Conservation (phyloP, 164 flowering plant species). For the Nelumbo lutea region DNA sequence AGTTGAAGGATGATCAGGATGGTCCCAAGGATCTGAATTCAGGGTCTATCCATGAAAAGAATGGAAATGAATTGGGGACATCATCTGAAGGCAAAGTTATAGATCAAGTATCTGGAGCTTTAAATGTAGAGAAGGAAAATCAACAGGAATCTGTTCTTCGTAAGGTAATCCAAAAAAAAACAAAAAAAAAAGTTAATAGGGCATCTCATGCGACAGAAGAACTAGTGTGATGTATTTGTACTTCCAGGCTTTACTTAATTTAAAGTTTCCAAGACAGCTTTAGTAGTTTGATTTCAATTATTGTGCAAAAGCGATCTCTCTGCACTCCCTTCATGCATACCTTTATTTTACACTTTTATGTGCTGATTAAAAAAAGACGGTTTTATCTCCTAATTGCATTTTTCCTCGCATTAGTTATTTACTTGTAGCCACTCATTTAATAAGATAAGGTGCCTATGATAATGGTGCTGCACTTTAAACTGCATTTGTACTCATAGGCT, state of each 20-base stretch:
- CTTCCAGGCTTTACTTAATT: neutral
- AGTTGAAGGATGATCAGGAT: conserved; percentile 44
- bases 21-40: conserved; percentile 20
- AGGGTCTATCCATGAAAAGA: conserved; percentile 19
- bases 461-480: no score
- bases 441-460: no score
- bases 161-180: conserved; percentile 40
- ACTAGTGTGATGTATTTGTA: neutral
- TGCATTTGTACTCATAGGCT: no score
- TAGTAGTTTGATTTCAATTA: no score
- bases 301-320: neutral
- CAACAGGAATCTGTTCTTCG: conserved; percentile 30
- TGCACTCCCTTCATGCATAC: neutral
- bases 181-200: neutral
- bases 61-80: conserved; percentile 14
- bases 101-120: conserved; percentile 28
- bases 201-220: neutral
- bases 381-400: no score
- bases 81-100: conserved; percentile 20
- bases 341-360: neutral
- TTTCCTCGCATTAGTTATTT: no score
- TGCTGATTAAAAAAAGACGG: no score
- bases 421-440: no score
- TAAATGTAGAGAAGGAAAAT: conserved; percentile 22
- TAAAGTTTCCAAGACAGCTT: neutral